These are phyloP conservation scores for Phytophthora aleatoria DNA, from an alignment of 352 stramenopile genomes.

Conservation along the genomic window DNA sequence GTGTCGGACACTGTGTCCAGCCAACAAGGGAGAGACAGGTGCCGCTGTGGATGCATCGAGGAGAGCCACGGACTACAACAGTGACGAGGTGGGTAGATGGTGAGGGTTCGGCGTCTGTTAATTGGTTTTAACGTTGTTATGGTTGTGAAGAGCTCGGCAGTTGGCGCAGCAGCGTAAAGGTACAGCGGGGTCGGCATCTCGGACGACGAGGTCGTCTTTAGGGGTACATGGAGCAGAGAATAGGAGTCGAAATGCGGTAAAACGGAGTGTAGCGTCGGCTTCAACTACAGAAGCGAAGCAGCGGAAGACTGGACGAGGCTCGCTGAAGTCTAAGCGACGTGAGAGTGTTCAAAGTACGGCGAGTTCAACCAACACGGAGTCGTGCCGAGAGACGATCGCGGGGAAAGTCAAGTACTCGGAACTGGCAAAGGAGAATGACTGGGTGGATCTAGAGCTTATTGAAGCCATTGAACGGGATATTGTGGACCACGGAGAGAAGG, in stretches of 20 bases:
- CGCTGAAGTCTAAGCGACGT: slow-evolving; percentile 23
- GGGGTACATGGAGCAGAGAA: slow-evolving; percentile 27
- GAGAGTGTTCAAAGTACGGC: slow-evolving; percentile 40
- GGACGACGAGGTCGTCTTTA: slow-evolving; percentile 11
- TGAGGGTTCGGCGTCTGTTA: background rate
- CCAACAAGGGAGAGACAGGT: slow-evolving; percentile 12
- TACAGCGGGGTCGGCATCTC: background rate
- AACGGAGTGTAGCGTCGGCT: slow-evolving; percentile 14
- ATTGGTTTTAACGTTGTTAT: background rate
- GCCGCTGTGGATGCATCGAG: slow-evolving; percentile 25
- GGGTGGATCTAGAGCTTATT: slow-evolving; percentile 82
- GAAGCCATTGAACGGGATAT: slow-evolving; percentile 89
- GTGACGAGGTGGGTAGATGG: slow-evolving; percentile 11
- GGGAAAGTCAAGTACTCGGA: slow-evolving; percentile 82
- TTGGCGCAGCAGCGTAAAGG: slow-evolving; percentile 20
- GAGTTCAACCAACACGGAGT: slow-evolving; percentile 29
- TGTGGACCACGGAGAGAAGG: slow-evolving; percentile 69
- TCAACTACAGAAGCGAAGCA: slow-evolving; percentile 19
- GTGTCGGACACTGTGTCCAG: background rate
- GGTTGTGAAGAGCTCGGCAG: slow-evolving; percentile 21
- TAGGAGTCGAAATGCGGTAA: slow-evolving; percentile 18
- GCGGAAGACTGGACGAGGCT: slow-evolving; percentile 18
- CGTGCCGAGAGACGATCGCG: slow-evolving; percentile 37
- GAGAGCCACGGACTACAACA: slow-evolving; percentile 16
- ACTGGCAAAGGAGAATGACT: slow-evolving; percentile 70